Evolutionary conservation across 73 alveolate genomes (phyloP).

Genomic region (Paramecium biaurelia): DNA sequence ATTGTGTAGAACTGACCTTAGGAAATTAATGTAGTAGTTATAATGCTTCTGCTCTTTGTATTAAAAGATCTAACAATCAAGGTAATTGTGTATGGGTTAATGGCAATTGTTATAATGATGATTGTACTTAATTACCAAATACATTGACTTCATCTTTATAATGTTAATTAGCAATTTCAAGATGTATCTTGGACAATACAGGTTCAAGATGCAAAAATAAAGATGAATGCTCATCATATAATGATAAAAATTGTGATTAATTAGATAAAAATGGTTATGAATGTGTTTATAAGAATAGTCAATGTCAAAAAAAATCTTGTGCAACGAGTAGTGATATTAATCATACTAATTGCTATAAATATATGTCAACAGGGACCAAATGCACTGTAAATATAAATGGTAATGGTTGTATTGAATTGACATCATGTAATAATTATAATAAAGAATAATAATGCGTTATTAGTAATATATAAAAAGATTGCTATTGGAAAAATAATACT

Average conservation of each 20-base stretch:
- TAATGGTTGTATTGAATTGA: not conserved
- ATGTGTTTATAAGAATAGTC: not conserved
- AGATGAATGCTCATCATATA: not conserved
- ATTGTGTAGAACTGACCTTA: not conserved
- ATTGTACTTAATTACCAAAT: not conserved
- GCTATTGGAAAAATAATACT: not conserved
- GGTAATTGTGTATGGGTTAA: constrained; percentile 18
- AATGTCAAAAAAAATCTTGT: not conserved
- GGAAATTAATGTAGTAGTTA: not conserved
- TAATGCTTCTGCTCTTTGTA: not conserved
- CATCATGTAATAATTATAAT: not conserved
- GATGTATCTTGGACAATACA: not conserved
- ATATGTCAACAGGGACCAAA: not conserved
- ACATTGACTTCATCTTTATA: not conserved
- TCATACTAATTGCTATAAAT: not conserved
- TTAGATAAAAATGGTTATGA: not conserved
- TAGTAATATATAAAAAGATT: not conserved
- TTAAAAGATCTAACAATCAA: not conserved
- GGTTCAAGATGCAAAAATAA: not conserved
- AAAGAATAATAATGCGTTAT: not conserved
- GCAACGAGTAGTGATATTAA: not conserved
- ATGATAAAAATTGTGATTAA: not conserved
- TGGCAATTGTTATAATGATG: not conserved
- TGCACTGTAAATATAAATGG: not conserved
- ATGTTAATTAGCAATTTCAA: not conserved